Evolutionary conservation across 2,329 filamentous ascomycete genomes (phyloP).

Genomic region (Apiospora marii): DNA sequence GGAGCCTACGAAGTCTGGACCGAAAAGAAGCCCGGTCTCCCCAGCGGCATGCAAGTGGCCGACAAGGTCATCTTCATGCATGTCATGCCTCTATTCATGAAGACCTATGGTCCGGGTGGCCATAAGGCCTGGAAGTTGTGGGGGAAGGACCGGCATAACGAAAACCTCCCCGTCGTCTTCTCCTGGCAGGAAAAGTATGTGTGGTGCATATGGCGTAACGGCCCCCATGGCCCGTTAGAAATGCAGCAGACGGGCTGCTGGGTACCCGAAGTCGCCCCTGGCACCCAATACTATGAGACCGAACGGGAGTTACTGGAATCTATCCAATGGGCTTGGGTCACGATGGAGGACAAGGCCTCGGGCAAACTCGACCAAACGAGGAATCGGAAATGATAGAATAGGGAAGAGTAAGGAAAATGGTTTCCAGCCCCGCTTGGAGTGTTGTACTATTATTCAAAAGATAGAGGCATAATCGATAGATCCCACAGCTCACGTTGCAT

Average conservation of each 20-base stretch:
- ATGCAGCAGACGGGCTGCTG: constrained; percentile 10
- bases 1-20: neutral
- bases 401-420: no score
- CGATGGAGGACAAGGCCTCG: neutral
- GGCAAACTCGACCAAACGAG: no score
- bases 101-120: neutral
- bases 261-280: neutral
- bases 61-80: neutral
- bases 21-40: neutral
- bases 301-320: neutral
- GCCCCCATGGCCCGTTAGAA: constrained; percentile 5
- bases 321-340: neutral
- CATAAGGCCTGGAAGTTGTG: neutral
- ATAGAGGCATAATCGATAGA: no score
- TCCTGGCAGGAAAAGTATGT: constrained; percentile 17
- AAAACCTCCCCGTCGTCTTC: constrained; percentile 20
- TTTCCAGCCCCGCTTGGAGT: no score
- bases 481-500: no score
- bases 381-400: no score
- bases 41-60: neutral
- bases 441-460: no score
- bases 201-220: constrained; percentile 22
- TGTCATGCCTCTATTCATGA: constrained; percentile 17
- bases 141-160: neutral
- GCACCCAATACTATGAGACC: neutral